These are phyloP conservation scores for Phylloporus arenicola DNA, from an alignment of 768 basidiomycete genomes.

Conservation along the genomic window DNA sequence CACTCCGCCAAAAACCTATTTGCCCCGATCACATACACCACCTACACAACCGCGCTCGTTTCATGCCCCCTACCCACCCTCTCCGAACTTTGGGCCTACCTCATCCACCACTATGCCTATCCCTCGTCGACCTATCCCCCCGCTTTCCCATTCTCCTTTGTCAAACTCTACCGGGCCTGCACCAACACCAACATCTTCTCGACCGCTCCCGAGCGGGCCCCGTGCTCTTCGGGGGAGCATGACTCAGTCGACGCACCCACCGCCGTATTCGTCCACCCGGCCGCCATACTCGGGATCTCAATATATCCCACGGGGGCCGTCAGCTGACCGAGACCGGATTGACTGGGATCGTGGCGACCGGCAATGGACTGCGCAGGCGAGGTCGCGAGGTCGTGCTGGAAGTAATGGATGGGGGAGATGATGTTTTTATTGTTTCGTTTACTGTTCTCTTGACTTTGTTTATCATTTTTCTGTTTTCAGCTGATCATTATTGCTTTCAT, in stretches of 20 bases:
- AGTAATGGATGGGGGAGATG: slow-evolving; percentile 35
- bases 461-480: slow-evolving; percentile 6
- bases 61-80: slow-evolving; percentile 23
- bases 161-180: slow-evolving; percentile 18
- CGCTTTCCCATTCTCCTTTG: slow-evolving; percentile 28
- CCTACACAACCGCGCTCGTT: slow-evolving; percentile 48
- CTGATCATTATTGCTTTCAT: slow-evolving; percentile 34
- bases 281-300: slow-evolving; percentile 27
- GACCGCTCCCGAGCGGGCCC: slow-evolving; percentile 37
- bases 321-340: slow-evolving; percentile 45
- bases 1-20: slow-evolving; percentile 32
- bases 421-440: background rate
- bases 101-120: slow-evolving; percentile 17
- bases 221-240: slow-evolving; percentile 33
- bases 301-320: slow-evolving; percentile 46
- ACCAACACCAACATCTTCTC: slow-evolving; percentile 23
- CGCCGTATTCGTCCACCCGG: slow-evolving; percentile 12
- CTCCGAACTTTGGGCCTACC: slow-evolving; percentile 23
- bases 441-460: slow-evolving; percentile 1
- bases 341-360: slow-evolving; percentile 46
- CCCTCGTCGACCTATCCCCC: slow-evolving; percentile 28
- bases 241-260: slow-evolving; percentile 20
- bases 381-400: slow-evolving; percentile 30
- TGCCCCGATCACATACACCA: slow-evolving; percentile 39
- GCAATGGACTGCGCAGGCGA: slow-evolving; percentile 23